Base-by-base conservation (phyloP, 345 rosid genomes). In the Punica granatum region DNA sequence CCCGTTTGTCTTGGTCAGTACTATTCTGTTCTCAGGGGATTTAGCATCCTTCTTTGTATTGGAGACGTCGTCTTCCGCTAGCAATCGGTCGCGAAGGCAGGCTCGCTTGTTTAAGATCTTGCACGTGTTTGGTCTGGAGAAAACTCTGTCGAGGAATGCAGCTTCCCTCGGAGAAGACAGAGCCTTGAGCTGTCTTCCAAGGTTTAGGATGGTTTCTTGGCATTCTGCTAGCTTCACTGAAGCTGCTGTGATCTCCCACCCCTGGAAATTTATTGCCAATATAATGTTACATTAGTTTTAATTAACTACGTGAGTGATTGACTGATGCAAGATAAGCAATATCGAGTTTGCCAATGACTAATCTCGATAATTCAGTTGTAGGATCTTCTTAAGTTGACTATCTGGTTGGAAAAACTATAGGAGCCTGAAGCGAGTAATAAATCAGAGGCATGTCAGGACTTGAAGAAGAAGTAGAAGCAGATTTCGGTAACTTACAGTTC, bases 221-320 rank as follows among this genome's bases (percentile, higher is more conserved):
- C 96, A 91, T 80, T 87, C 97, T 43, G 95, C 91, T 73, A 91
- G 71, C 83, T 88, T 89, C 51, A 80, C 83, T n/a, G 89, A 84
- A 61, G 89, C 96, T 71, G 88, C 86, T 35, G 81, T 68, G 61
- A 84, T 80, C 76, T 88, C 92, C 80, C 83, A 87, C 33, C 79
- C 89, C 96, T 91, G 78, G 70, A 35, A 67, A 33, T 53, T 72
- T 56, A 60, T 60, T 61, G 31, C 49, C 14, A 67, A 41, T 28
- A 41, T 53, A 30, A 3, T 11, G 28, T 2, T 3, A 13, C 21
- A 51, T 51, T n/a, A 1, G 19, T 8, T 9, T 43, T 43, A 5
- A 49, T n/a, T 19, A 49, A 44, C n/a, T n/a, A n/a, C n/a, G 21
- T 3, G n/a, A 44, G 53, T 18, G 53, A 15, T 19, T 1, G 53